Percentiles rank a stretch among this genome's conserved stretches.
phyloP scores from a whole-genome alignment of 192 early-diverging fungal species.

The Coemansia sp. region DNA sequence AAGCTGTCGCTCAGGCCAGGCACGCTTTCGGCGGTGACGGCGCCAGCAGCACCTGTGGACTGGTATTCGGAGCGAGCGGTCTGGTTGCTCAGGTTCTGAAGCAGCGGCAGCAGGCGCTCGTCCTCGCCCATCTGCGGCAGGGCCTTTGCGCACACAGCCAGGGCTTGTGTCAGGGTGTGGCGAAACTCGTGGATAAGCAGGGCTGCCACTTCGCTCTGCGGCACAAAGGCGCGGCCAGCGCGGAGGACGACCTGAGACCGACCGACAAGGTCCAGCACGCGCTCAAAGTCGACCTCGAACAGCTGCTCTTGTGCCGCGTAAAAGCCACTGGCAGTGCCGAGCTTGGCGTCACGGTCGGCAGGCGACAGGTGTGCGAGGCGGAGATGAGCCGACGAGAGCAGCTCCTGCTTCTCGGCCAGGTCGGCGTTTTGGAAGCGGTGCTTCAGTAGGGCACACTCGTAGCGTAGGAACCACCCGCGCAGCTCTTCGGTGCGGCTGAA shows the following conservation, averaged over 20 bases:
- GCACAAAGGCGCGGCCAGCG: slow-evolving; percentile 73
- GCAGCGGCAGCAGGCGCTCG: slow-evolving; percentile 84
- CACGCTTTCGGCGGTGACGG: slow-evolving; percentile 69
- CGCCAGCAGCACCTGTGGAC: slow-evolving; percentile 54
- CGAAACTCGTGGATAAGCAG: slow-evolving; percentile 81
- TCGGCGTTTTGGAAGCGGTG: slow-evolving; percentile 61
- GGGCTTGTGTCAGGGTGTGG: slow-evolving; percentile 53
- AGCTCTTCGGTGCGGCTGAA: slow-evolving; percentile 69
- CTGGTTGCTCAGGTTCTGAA: slow-evolving; percentile 85
- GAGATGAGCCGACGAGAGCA: slow-evolving; percentile 40
- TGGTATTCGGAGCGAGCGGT: slow-evolving; percentile 73
- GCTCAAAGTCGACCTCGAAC: slow-evolving; percentile 70
- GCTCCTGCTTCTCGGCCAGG: slow-evolving; percentile 31
- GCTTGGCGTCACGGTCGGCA: slow-evolving; percentile 15
- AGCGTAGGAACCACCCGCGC: slow-evolving; percentile 74
- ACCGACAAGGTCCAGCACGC: slow-evolving; percentile 65
- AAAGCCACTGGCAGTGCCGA: slow-evolving; percentile 22
- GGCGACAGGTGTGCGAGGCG: slow-evolving; percentile 27
- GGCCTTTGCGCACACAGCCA: slow-evolving; percentile 71
- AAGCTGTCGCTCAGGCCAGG: slow-evolving; percentile 72
- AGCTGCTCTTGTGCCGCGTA: slow-evolving; percentile 46
- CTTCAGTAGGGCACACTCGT: slow-evolving; percentile 71
- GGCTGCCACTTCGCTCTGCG: slow-evolving; percentile 67
- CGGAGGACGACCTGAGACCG: slow-evolving; percentile 65
- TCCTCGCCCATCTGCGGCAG: slow-evolving; percentile 91